A percentile compares a stretch with the other conserved stretches of the same genome.
These are phyloP conservation scores for Panaeolus cyanescens DNA, from an alignment of 768 basidiomycete genomes.

Conservation along the genomic window DNA sequence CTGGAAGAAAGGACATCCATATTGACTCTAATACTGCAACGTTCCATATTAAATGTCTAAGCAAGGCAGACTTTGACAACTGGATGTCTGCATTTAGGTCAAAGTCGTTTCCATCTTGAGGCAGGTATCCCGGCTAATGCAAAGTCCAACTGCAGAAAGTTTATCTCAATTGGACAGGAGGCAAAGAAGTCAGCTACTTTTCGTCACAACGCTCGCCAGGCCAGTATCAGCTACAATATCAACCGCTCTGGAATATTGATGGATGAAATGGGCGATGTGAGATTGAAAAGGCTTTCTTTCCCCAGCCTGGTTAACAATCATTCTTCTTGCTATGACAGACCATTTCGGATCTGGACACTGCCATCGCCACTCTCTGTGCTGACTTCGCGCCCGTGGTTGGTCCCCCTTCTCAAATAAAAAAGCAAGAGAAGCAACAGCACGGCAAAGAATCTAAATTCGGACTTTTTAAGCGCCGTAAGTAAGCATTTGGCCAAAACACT, in stretches of 20 bases:
- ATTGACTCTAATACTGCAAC: conserved; percentile 76
- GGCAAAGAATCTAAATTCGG: conserved; percentile 52
- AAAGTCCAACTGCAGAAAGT: conserved; percentile 58
- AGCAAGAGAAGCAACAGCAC: conserved; percentile 51
- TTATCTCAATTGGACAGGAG: conserved; percentile 54
- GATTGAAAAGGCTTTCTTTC: conserved; percentile 19
- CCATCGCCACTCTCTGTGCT: conserved; percentile 44
- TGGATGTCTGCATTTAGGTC: conserved; percentile 83
- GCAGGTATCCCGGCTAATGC: conserved; percentile 13
- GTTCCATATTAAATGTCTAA: conserved; percentile 83
- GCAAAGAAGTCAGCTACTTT: conserved; percentile 43
- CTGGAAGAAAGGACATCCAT: conserved; percentile 79
- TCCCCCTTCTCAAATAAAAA: conserved; percentile 41
- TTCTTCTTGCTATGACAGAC: conserved; percentile 38
- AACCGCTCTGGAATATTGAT: conserved; percentile 52
- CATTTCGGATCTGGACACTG: conserved; percentile 58
- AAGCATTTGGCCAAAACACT: background rate
- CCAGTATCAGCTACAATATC: conserved; percentile 39
- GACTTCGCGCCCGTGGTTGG: conserved; percentile 38
- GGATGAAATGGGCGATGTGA: conserved; percentile 69
- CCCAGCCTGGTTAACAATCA: background rate
- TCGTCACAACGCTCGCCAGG: conserved; percentile 42
- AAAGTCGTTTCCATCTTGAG: conserved; percentile 11
- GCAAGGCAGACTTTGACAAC: conserved; percentile 62
- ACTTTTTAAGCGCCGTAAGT: conserved; percentile 63